Evolutionary conservation across 805 yeast genomes (phyloP).

Genomic region (Nakazawaea ernobii): DNA sequence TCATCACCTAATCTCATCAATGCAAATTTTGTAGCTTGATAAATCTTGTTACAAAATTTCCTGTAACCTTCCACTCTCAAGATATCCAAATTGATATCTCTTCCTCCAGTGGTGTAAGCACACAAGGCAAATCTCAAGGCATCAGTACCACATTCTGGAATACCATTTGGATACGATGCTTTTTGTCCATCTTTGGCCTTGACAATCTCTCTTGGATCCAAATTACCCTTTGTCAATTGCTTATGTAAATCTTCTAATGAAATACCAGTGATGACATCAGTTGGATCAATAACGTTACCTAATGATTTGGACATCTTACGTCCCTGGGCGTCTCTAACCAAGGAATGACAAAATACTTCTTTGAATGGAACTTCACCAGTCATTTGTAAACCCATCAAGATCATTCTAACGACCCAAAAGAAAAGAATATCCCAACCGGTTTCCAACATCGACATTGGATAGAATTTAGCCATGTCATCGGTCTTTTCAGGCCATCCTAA

Average conservation of each 20-base stretch:
- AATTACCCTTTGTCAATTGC: constrained; percentile 73
- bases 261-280: constrained; percentile 89
- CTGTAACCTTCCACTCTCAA: constrained; percentile 98
- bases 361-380: constrained; percentile 90
- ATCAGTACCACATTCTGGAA: constrained; percentile 99
- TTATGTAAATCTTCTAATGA: constrained; percentile 73
- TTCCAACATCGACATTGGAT: constrained; percentile 91
- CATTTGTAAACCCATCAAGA: constrained; percentile 81
- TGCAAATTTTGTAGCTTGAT: constrained; percentile 97
- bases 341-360: constrained; percentile 97
- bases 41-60: constrained; percentile 98
- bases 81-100: constrained; percentile 95
- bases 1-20: constrained; percentile 88
- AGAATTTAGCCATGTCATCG: constrained; percentile 67
- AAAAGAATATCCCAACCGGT: constrained; percentile 99
- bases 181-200: constrained; percentile 87
- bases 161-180: constrained; percentile 90
- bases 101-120: constrained; percentile 98
- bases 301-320: constrained; percentile 97
- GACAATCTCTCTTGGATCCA: constrained; percentile 82
- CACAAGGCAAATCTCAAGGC: constrained; percentile 97
- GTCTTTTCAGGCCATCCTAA: constrained; percentile 90
- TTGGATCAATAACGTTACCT: constrained; percentile 95
- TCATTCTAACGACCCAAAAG: constrained; percentile 99
- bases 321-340: constrained; percentile 98